A percentile compares a stretch with the other conserved stretches of the same genome.
Conservation (phyloP, 495 filamentous ascomycete species). For the Daldinia caldariorum region DNA sequence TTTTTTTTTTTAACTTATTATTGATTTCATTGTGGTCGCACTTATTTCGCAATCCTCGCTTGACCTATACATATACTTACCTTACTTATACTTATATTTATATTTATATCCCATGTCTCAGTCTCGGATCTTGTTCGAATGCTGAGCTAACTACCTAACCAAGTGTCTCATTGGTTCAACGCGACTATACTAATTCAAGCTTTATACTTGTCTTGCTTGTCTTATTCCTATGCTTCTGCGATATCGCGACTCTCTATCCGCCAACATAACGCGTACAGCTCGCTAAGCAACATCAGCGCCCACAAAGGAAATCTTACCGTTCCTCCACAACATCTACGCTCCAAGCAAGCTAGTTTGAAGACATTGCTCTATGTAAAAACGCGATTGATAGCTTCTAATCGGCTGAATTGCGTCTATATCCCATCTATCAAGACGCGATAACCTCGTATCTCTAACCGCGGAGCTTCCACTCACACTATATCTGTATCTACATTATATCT, state of each 20-base stretch:
- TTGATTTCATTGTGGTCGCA: slow-evolving; percentile 7
- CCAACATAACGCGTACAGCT: slow-evolving; percentile 41
- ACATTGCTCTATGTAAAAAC: slow-evolving; percentile 15
- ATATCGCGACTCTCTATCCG: slow-evolving; percentile 21
- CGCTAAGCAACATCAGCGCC: slow-evolving; percentile 31
- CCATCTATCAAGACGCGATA: slow-evolving; percentile 36
- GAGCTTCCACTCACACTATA: slow-evolving; percentile 1
- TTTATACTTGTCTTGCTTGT: background rate
- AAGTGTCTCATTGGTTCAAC: slow-evolving; percentile 8
- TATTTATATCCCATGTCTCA: slow-evolving; percentile 12
- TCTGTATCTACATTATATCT: too few relatives aligned
- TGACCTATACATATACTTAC: background rate
- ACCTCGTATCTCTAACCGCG: slow-evolving; percentile 9
- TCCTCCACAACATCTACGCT: slow-evolving; percentile 10
- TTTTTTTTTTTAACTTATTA: too few relatives aligned
- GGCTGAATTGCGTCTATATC: slow-evolving; percentile 5
- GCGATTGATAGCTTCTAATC: slow-evolving; percentile 17
- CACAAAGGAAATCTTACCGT: slow-evolving; percentile 26
- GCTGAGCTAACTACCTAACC: slow-evolving; percentile 3
- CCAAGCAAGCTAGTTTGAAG: slow-evolving; percentile 20
- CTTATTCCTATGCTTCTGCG: slow-evolving; percentile 15
- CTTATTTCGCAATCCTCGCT: slow-evolving; percentile 16
- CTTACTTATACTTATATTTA: too few relatives aligned
- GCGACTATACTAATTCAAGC: slow-evolving; percentile 20
- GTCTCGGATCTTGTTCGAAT: slow-evolving; percentile 17